Conservation (phyloP, 495 filamentous ascomycete species). For the Tuber borchii region DNA sequence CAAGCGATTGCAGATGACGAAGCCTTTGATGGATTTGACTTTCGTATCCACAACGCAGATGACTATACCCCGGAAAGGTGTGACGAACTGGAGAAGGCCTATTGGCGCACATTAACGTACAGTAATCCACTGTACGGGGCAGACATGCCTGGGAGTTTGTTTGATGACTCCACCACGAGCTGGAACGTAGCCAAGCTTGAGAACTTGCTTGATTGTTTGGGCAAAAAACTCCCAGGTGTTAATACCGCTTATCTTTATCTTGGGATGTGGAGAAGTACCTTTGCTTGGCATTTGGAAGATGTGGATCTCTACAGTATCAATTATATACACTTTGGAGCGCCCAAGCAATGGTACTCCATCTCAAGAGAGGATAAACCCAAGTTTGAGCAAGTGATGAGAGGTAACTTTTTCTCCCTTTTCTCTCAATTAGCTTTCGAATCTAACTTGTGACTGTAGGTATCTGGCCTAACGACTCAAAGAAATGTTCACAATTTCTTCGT, state of each 20-base stretch:
- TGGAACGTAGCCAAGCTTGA: constrained; percentile 96
- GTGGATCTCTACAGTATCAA: constrained; percentile 99
- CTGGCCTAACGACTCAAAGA: constrained; percentile 94
- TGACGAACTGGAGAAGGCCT: constrained; percentile 83
- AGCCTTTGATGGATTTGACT: constrained; percentile 78
- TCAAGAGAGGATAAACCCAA: constrained; percentile 89
- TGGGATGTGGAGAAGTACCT: constrained; percentile 99
- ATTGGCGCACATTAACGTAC: constrained; percentile 94
- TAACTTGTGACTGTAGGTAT: constrained; percentile 49
- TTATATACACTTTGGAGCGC: constrained; percentile 96
- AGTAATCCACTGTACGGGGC: constrained; percentile 92
- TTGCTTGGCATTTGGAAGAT: constrained; percentile 98
- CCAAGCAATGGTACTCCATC: constrained; percentile 99
- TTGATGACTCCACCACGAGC: constrained; percentile 70
- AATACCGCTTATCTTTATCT: constrained; percentile 98
- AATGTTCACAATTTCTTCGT: constrained; percentile 89
- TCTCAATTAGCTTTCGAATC: background rate
- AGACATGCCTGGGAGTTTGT: constrained; percentile 93
- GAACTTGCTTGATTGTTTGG: constrained; percentile 88
- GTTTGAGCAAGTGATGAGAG: constrained; percentile 93
- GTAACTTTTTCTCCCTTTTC: constrained; percentile 42
- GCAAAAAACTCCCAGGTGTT: constrained; percentile 90
- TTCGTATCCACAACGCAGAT: constrained; percentile 68
- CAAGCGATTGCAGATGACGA: constrained; percentile 50
- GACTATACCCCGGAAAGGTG: constrained; percentile 87